A percentile compares a stretch with the other conserved stretches of the same genome.
phyloP scores from a whole-genome alignment of 352 stramenopile species.

The Globisporangium canariense region DNA sequence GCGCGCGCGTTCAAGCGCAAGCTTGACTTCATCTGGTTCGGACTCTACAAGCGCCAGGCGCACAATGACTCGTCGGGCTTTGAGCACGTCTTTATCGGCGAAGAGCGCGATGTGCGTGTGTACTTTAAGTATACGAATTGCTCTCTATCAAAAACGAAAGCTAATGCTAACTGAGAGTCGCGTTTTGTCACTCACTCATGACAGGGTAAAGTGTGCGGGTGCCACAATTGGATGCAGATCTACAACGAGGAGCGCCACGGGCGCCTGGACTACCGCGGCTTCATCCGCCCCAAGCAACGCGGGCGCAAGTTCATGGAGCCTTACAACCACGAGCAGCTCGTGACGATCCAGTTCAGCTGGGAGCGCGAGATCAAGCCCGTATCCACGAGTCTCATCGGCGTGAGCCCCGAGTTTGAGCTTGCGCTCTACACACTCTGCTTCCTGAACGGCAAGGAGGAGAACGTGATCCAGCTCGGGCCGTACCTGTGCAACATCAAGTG shows the following conservation, averaged over 20 bases:
- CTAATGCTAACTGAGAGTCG: no score
- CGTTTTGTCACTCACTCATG: no score
- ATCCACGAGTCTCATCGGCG: slow-evolving; percentile 92
- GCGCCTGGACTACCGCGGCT: slow-evolving; percentile 92
- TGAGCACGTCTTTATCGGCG: slow-evolving; percentile 96
- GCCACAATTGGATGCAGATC: slow-evolving; percentile 98
- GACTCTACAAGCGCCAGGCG: slow-evolving; percentile 88
- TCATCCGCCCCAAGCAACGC: slow-evolving; percentile 88
- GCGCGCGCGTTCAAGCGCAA: slow-evolving; percentile 85
- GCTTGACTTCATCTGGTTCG: slow-evolving; percentile 95
- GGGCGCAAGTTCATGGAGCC: slow-evolving; percentile 64
- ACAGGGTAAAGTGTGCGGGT: slow-evolving; percentile 86
- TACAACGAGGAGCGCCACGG: slow-evolving; percentile 94
- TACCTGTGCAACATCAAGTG: slow-evolving; percentile 91
- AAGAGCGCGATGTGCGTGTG: slow-evolving; percentile 88
- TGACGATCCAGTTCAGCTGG: slow-evolving; percentile 95
- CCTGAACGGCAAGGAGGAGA: slow-evolving; percentile 86
- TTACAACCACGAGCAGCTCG: slow-evolving; percentile 88
- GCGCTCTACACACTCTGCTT: slow-evolving; percentile 96
- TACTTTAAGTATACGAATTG: not conserved
- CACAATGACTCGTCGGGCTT: slow-evolving; percentile 93
- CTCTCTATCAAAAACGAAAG: not conserved
- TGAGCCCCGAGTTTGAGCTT: slow-evolving; percentile 96
- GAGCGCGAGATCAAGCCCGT: slow-evolving; percentile 87
- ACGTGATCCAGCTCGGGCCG: slow-evolving; percentile 80